These are phyloP conservation scores for Penicillium robsamsonii DNA, from an alignment of 495 filamentous ascomycete species.

Conservation along the genomic window DNA sequence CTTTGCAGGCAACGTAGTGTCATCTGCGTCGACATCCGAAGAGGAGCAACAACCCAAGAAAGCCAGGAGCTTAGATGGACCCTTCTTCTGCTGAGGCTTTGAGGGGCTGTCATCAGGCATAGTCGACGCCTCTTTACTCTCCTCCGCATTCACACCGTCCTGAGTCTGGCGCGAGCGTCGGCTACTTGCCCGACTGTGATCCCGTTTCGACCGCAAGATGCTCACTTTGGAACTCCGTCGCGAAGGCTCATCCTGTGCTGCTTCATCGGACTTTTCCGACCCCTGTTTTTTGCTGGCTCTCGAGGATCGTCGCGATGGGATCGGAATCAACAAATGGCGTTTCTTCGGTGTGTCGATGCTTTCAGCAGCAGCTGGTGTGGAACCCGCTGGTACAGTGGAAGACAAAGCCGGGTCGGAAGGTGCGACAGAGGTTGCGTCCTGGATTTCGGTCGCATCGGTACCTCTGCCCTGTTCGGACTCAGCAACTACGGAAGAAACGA, in stretches of 20 bases:
- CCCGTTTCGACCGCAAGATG: conserved; percentile 63
- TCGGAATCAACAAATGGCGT: conserved; percentile 55
- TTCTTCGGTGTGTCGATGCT: conserved; percentile 47
- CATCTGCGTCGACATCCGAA: conserved; percentile 59
- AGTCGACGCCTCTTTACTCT: conserved; percentile 30
- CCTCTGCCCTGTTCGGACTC: conserved; percentile 30
- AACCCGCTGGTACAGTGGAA: conserved; percentile 19
- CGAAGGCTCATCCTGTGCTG: conserved; percentile 59
- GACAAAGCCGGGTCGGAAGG: conserved; percentile 25
- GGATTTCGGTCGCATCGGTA: conserved; percentile 28
- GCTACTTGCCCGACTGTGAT: conserved; percentile 67
- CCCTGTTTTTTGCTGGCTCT: conserved; percentile 60
- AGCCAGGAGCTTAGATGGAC: conserved; percentile 56
- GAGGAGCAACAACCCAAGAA: conserved; percentile 80
- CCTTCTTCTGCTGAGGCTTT: conserved; percentile 61
- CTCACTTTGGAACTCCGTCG: conserved; percentile 67
- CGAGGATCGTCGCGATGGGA: conserved; percentile 68
- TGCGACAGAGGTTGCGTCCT: conserved; percentile 26
- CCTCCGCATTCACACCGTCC: conserved; percentile 42
- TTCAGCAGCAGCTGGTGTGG: conserved; percentile 13
- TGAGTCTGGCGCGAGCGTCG: conserved; percentile 50
- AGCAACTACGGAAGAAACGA: conserved; percentile 25
- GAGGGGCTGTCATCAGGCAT: conserved; percentile 32
- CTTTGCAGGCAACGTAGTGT: conserved; percentile 62
- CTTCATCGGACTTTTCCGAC: conserved; percentile 62